Base-by-base conservation (phyloP, 805 yeast genomes). In the Maudiozyma bulderi region DNA sequence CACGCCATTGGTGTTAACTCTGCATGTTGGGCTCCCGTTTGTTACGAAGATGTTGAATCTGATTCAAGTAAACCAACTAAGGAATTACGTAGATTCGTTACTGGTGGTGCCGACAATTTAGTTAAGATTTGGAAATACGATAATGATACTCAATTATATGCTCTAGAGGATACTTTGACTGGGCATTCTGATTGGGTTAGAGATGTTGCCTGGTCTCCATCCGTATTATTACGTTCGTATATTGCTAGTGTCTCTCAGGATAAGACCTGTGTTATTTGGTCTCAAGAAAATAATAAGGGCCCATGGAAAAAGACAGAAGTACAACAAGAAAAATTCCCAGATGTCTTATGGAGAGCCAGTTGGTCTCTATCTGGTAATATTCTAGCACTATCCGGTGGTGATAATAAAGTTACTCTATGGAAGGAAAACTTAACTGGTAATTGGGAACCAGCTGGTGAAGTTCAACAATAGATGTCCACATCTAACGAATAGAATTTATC, bases 101-200 rank as follows among this genome's bases (percentile, higher is more conserved):
- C 95, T 33, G 95, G 96, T 58, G 99, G 99, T 44, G 87, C 95
- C 53, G 99, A 93, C 67, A 90, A 91, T 61, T 74, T 88, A 57
- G 95, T 90, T 50, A 90, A 88, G 66, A 80, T 93, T 59, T 93
- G 99, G 99, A 77, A 74, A 59, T 81, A 70, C 58, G 84, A 83
- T 53, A 54, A 69, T 14, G 69, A 78, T 9, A 68, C 75, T 6
- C 77, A 75, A 56, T 76, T 76, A 30, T 88, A 86, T 64, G 75
- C 75, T 29, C 76, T 82, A 59, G 96, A 91, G 66, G 82, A 82
- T 41, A 77, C 80, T 30, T 76, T 93, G 48, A 82, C 81, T 54
- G 99, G 97, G 40, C 99, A 93, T 68, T 75, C 86, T 14, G 99
- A 93, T 68, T 93, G 99, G 99, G 97, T 93, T 34, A 82, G 99